phyloP scores from a whole-genome alignment of 108 stramenopile genomes.

The Fragilariopsis cylindrus region DNA sequence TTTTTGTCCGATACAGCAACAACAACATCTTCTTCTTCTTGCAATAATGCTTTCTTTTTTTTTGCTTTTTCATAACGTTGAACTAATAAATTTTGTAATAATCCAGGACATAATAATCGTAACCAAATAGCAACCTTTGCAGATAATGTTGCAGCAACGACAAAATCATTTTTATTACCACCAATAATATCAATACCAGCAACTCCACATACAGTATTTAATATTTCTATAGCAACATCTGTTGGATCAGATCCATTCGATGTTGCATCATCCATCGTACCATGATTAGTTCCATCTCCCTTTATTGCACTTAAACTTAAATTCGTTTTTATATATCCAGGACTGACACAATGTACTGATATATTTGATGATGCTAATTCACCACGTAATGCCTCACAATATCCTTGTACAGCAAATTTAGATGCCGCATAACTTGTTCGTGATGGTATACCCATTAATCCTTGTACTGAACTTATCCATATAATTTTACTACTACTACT shows the following conservation, averaged over 20 bases:
- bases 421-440: constrained; percentile 79
- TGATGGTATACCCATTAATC: constrained; percentile 76
- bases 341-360: constrained; percentile 62
- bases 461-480: constrained; percentile 52
- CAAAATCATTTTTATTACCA: constrained; percentile 44
- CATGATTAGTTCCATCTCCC: constrained; percentile 72
- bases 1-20: too few species aligned
- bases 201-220: constrained; percentile 48
- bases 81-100: constrained; percentile 58
- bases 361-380: constrained; percentile 67
- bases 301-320: constrained; percentile 61
- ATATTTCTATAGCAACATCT: constrained; percentile 65
- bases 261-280: constrained; percentile 76
- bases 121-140: constrained; percentile 70
- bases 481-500: not conserved
- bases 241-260: constrained; percentile 63
- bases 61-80: constrained; percentile 67
- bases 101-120: constrained; percentile 58
- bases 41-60: constrained; percentile 28
- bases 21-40: too few species aligned
- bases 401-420: constrained; percentile 89
- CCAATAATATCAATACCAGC: constrained; percentile 7
- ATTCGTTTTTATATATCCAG: constrained; percentile 84
- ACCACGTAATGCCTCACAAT: constrained; percentile 76
- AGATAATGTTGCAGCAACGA: constrained; percentile 67